A percentile compares a stretch with the other conserved stretches of the same genome.
Evolutionary conservation across 805 yeast species (phyloP).

Genomic region (Cyberlindnera samutprakarnensis): DNA sequence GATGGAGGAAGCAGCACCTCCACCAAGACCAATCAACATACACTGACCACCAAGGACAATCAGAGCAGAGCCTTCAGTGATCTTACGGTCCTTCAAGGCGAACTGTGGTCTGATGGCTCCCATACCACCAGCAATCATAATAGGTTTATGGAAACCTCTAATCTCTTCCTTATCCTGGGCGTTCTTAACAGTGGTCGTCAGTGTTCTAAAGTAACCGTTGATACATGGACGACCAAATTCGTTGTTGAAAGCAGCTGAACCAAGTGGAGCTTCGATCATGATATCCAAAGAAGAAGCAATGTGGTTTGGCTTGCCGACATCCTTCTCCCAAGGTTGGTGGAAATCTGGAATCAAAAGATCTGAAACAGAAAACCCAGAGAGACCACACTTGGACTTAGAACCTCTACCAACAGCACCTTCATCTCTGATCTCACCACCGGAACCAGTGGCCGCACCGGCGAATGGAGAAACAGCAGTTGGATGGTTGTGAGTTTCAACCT

Average conservation of each 20-base stretch:
- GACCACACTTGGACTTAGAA: constrained; percentile 93
- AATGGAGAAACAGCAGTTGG: constrained; percentile 99
- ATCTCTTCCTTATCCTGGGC: constrained; percentile 58
- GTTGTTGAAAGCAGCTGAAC: constrained; percentile 96
- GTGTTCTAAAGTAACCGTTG: constrained; percentile 92
- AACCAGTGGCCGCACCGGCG: constrained; percentile 99
- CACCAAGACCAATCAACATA: constrained; percentile 97
- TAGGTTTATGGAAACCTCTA: constrained; percentile 98
- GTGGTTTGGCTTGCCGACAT: constrained; percentile 83
- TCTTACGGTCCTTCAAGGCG: constrained; percentile 78
- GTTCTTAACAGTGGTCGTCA: constrained; percentile 70
- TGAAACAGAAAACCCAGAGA: constrained; percentile 87
- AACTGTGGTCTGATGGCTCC: constrained; percentile 94
- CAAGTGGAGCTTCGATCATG: constrained; percentile 95
- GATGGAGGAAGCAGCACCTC: constrained; percentile 98
- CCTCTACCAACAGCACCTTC: constrained; percentile 99
- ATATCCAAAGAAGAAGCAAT: constrained; percentile 90
- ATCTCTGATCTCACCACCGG: constrained; percentile 99
- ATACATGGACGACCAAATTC: constrained; percentile 99
- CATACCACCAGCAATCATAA: constrained; percentile 99
- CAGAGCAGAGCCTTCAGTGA: constrained; percentile 86
- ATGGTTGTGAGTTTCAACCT: constrained; percentile 98
- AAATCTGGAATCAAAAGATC: constrained; percentile 82
- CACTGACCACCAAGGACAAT: constrained; percentile 97
- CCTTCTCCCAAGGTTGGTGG: constrained; percentile 92